Percentiles rank a stretch among this genome's conserved stretches.
These are phyloP conservation scores for Gigaspora rosea DNA, from an alignment of 192 early-diverging fungal species.

Conservation along the genomic window DNA sequence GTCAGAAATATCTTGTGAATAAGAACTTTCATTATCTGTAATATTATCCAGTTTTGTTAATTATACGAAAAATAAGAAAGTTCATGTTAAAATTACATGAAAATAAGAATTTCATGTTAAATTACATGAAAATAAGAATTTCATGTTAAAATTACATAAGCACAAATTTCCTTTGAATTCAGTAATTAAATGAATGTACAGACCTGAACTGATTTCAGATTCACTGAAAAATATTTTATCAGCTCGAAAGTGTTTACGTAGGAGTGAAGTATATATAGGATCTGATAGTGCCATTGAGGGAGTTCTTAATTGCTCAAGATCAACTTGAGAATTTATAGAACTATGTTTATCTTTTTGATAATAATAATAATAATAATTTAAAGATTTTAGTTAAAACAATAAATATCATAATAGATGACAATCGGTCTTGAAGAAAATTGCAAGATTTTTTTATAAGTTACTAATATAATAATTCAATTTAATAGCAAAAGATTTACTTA, in stretches of 20 bases:
- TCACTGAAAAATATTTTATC: not conserved
- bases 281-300: not conserved
- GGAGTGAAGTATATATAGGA: not conserved
- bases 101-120: no score
- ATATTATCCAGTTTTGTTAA: not conserved
- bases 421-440: no score
- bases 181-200: no score
- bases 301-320: conserved; percentile 5
- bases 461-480: no score
- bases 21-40: not conserved
- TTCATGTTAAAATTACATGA: no score
- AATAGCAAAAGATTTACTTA: no score
- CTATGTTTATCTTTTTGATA: not conserved
- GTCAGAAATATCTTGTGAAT: not conserved
- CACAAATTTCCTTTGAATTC: no score
- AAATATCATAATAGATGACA: not conserved
- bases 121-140: no score
- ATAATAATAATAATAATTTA: not conserved
- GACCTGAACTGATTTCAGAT: not conserved
- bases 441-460: no score
- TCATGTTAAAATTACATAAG: no score
- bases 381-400: not conserved
- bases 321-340: not conserved
- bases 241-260: not conserved
- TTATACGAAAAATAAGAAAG: no score